Conservation (phyloP, 192 early-diverging fungal species). For the Backusella tuberculispora region DNA sequence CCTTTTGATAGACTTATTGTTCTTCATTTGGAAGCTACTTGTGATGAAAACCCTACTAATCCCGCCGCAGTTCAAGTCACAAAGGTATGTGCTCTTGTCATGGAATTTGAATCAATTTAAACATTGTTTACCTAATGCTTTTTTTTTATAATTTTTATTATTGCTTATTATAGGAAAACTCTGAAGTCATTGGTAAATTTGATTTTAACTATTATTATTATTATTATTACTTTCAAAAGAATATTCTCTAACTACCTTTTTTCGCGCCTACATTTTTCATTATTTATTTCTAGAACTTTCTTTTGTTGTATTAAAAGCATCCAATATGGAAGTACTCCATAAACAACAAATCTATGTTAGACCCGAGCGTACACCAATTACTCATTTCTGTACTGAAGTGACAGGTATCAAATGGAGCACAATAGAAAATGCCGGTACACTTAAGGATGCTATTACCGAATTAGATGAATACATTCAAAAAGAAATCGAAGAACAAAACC, state of each 20-base stretch:
- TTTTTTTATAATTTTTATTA: neutral
- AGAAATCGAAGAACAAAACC: conserved; percentile 52
- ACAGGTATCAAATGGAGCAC: conserved; percentile 63
- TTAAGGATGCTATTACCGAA: conserved; percentile 55
- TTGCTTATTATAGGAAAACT: conserved; percentile 49
- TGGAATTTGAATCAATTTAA: neutral
- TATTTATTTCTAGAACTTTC: conserved; percentile 46
- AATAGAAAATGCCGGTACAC: conserved; percentile 54
- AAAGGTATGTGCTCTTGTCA: conserved; percentile 39
- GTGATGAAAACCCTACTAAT: conserved; percentile 69
- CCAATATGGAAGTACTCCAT: conserved; percentile 46
- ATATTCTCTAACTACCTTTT: neutral
- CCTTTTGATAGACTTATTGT: conserved; percentile 62
- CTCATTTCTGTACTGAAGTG: conserved; percentile 60
- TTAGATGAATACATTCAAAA: conserved; percentile 57
- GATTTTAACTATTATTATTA: neutral
- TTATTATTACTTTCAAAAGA: too few relatives aligned
- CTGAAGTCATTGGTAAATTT: conserved; percentile 53
- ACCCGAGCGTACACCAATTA: conserved; percentile 54
- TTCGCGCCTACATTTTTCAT: neutral
- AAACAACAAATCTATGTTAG: conserved; percentile 54
- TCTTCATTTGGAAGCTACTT: conserved; percentile 73
- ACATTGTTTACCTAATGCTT: neutral
- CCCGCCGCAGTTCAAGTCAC: conserved; percentile 57
- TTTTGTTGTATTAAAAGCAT: conserved; percentile 52